phyloP scores from a whole-genome alignment of 805 yeast genomes.

The Zygotorulaspora danielsina region DNA sequence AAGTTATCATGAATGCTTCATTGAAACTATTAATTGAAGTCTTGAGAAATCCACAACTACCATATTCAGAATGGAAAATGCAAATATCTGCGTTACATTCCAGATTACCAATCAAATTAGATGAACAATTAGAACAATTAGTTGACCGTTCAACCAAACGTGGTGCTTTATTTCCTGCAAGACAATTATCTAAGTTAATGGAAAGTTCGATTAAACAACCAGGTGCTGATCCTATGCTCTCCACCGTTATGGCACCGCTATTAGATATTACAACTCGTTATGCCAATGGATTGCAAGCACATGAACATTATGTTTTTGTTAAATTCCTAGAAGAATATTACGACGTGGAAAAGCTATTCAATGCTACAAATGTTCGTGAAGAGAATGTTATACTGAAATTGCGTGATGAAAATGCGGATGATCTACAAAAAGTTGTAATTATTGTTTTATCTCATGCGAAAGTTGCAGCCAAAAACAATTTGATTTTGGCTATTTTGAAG shows the following conservation, averaged over 20 bases:
- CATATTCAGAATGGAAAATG: conserved; percentile 87
- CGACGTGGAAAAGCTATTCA: conserved; percentile 71
- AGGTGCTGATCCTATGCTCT: conserved; percentile 49
- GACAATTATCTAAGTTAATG: conserved; percentile 68
- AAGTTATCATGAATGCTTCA: conserved; percentile 84
- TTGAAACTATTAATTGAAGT: conserved; percentile 67
- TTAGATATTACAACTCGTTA: conserved; percentile 65
- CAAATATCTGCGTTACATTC: conserved; percentile 88
- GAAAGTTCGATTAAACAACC: conserved; percentile 53
- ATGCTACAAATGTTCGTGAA: conserved; percentile 70
- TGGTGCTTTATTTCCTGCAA: conserved; percentile 88
- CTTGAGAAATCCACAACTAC: conserved; percentile 74
- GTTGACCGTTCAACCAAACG: conserved; percentile 63
- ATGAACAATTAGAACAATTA: conserved; percentile 57
- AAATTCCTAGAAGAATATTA: conserved; percentile 66
- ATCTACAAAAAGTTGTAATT: conserved; percentile 65
- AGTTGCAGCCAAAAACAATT: conserved; percentile 87
- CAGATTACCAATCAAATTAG: conserved; percentile 76
- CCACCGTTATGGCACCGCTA: conserved; percentile 66
- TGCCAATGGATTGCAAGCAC: conserved; percentile 70
- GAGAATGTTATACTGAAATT: conserved; percentile 84
- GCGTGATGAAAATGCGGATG: conserved; percentile 82
- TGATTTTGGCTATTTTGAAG: conserved; percentile 78
- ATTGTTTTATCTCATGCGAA: conserved; percentile 85
- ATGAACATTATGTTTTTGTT: conserved; percentile 76